phyloP scores from a whole-genome alignment of 2,329 filamentous ascomycete genomes.

The Venturia aucupariae region DNA sequence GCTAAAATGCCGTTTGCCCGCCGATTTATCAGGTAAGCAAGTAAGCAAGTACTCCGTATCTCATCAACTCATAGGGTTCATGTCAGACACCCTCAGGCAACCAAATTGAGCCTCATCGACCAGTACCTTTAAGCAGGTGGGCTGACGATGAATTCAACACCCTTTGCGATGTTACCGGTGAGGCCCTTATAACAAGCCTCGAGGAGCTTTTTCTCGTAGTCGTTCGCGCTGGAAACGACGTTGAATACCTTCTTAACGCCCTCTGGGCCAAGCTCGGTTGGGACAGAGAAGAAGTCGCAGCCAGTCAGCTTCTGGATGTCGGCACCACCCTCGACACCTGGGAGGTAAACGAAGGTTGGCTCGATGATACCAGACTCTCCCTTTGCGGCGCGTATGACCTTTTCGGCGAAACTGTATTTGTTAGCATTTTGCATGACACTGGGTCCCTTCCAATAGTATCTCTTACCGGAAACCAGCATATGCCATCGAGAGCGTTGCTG shows the following conservation, averaged over 20 bases:
- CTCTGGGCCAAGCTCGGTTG: constrained; percentile 79
- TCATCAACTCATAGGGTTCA: not conserved
- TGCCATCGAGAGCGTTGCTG: constrained; percentile 88
- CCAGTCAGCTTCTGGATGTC: constrained; percentile 77
- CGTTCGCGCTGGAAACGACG: constrained; percentile 65
- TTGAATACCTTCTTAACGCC: constrained; percentile 82
- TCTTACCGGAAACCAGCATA: constrained; percentile 84
- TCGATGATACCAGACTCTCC: constrained; percentile 90
- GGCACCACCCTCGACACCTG: constrained; percentile 79
- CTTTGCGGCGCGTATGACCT: constrained; percentile 77
- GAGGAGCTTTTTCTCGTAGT: constrained; percentile 83
- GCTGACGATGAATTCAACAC: constrained; percentile 57
- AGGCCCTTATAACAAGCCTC: constrained; percentile 66
- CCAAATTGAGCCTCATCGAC: not conserved
- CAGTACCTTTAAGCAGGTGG: constrained; percentile 1
- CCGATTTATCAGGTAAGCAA: not conserved
- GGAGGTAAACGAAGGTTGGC: constrained; percentile 92
- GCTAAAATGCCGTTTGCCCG: not conserved
- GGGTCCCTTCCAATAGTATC: not conserved
- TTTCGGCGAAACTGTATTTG: constrained; percentile 70
- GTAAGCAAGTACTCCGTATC: not conserved
- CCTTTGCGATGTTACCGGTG: constrained; percentile 90
- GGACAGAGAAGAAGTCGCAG: constrained; percentile 88
- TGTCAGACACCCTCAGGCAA: not conserved
- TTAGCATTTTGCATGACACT: constrained; percentile 15